Conservation (phyloP, 164 flowering plant species). For the Litsea cubeba region DNA sequence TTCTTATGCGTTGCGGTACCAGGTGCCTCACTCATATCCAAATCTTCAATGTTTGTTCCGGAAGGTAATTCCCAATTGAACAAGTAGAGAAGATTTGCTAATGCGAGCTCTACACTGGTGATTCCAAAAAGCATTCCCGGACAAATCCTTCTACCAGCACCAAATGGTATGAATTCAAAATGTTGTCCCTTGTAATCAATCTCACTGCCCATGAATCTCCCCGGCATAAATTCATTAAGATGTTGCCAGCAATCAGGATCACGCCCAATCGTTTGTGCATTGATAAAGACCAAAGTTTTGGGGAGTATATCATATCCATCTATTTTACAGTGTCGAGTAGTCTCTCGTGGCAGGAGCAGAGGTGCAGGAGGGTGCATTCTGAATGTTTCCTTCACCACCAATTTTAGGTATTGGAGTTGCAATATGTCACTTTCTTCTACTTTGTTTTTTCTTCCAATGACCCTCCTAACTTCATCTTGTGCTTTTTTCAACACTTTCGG, state of each 20-base stretch:
- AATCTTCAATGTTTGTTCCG: neutral
- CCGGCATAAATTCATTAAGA: slow-evolving; percentile 24
- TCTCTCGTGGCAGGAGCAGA: slow-evolving; percentile 24
- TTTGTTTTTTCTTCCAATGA: slow-evolving; percentile 18
- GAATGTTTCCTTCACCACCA: slow-evolving; percentile 27
- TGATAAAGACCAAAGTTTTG: slow-evolving; percentile 21
- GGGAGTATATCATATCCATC: slow-evolving; percentile 24
- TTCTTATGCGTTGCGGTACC: neutral
- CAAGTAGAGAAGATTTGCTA: neutral
- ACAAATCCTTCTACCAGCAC: neutral
- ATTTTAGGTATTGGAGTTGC: slow-evolving; percentile 22
- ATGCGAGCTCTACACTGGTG: neutral
- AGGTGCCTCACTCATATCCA: neutral
- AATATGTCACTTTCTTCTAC: slow-evolving; percentile 25
- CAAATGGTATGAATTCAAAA: neutral
- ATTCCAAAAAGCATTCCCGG: neutral
- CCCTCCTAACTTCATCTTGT: neutral
- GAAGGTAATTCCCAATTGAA: neutral
- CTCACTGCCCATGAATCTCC: slow-evolving; percentile 18
- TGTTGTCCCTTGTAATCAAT: slow-evolving; percentile 1
- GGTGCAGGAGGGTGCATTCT: slow-evolving; percentile 32
- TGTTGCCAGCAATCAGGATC: slow-evolving; percentile 21
- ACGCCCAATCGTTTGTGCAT: slow-evolving; percentile 23
- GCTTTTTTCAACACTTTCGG: no score
- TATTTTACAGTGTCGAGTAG: slow-evolving; percentile 15